Conservation (phyloP, 306 rosid species). For the Medicago ruthenica region DNA sequence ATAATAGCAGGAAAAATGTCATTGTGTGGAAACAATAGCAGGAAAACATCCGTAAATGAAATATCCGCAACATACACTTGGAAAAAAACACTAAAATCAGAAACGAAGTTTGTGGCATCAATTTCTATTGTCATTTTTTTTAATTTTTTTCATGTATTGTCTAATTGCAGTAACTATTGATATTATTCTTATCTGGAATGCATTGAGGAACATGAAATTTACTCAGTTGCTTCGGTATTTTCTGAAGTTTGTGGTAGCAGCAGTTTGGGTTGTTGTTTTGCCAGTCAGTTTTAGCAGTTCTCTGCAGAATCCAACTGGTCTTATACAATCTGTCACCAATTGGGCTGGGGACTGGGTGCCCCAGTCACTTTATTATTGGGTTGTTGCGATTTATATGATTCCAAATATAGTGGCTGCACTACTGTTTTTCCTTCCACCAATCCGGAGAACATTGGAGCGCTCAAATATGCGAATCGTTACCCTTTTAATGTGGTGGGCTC, state of each 20-base stretch:
- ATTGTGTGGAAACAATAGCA: too few species aligned
- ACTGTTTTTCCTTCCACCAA: constrained; percentile 87
- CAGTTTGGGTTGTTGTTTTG: constrained; percentile 85
- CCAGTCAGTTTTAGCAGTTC: constrained; percentile 82
- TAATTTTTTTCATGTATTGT: constrained; percentile 39
- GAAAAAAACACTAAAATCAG: too few species aligned
- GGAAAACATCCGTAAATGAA: too few species aligned
- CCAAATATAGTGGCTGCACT: constrained; percentile 81
- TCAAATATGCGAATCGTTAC: constrained; percentile 73
- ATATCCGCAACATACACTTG: too few species aligned
- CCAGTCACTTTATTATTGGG: constrained; percentile 72
- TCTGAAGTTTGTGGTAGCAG: constrained; percentile 84
- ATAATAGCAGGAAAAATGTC: too few species aligned
- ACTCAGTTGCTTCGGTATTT: constrained; percentile 85
- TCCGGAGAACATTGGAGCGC: constrained; percentile 79
- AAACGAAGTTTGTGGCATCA: too few species aligned
- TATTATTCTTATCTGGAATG: constrained; percentile 79
- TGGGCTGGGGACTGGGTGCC: constrained; percentile 86
- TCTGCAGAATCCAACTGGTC: constrained; percentile 76
- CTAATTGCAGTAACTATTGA: constrained; percentile 75
- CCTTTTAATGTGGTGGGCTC: constrained; percentile 97
- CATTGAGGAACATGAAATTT: constrained; percentile 87
- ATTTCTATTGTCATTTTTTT: background rate
- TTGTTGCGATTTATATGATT: constrained; percentile 69
- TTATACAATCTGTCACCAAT: constrained; percentile 73